Evolutionary conservation across 495 filamentous ascomycete species (phyloP), one percentile per base, ranked within the genome.

Genomic region (Penicillium canescens): DNA sequence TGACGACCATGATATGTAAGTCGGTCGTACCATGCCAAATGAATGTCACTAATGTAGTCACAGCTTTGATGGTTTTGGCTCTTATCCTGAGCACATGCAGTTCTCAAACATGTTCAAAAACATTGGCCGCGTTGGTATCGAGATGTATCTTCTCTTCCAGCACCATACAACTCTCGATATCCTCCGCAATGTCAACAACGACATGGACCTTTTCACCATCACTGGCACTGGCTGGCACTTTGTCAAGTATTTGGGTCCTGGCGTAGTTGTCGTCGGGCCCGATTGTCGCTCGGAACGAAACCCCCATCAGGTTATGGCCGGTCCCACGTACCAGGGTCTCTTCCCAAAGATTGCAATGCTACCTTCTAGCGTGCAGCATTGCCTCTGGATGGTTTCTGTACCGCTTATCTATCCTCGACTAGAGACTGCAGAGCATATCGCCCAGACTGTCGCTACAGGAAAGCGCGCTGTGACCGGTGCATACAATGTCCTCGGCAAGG

Each of bases 121-220:
- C 67, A 96, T 98, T 59, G 94, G 94, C 21, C 88, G 94, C 20
- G 87, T 98, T 24, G 95, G 90, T n/a, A 93, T 96, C 48, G 91
- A 97, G 54, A 97, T 96, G 91, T 98, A 97, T 63, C 80, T 98
- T n/a, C 84, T 98, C 16, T 98, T 98, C 77, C 94, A 98, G 63
- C 94, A 98, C 66, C 94, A 98, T 68, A 96, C 95, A 0, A 96
- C 92, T 1, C 82, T 95, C 14, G 95, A 98, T 61, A 88, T 98
- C 28, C 83, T 98, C 14, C 86, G 93, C 28, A 91, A 91, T 56
- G 84, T 92, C 48, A 86, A 79, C 61, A 88, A 87, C 43, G 95
- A 98, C 53, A 78, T 83, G 21, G 94, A 98, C 61, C 81, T 98
- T 24, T 98, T 98, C 78, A 98, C 94, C 2, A 90, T 98, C 48